These are phyloP conservation scores for Mycena sp. DNA, from an alignment of 1,284 basidiomycete species.

Conservation along the genomic window DNA sequence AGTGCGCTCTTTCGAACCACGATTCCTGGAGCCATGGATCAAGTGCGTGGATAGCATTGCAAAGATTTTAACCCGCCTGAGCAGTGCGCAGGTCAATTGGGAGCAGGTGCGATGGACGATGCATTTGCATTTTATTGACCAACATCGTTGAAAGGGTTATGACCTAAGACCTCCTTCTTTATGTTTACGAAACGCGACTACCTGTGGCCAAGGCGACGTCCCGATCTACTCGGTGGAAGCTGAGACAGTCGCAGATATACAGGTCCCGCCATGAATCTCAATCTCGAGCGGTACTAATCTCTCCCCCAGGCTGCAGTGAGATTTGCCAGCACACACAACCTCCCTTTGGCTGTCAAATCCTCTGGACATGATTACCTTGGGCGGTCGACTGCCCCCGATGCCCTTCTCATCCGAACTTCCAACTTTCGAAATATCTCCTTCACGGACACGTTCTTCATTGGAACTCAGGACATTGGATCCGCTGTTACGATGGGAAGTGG, in stretches of 20 bases:
- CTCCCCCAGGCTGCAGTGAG: constrained; percentile 46
- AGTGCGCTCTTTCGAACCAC: constrained; percentile 29
- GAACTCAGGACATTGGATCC: constrained; percentile 30
- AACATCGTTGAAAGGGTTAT: background rate
- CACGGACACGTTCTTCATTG: constrained; percentile 42
- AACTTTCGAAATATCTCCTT: constrained; percentile 48
- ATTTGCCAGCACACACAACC: constrained; percentile 50
- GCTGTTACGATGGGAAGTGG: constrained; percentile 49
- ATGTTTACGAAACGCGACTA: constrained; percentile 16
- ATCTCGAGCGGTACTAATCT: too few species aligned
- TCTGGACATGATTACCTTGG: constrained; percentile 49
- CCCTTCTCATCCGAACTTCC: constrained; percentile 53
- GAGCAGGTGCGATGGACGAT: constrained; percentile 6
- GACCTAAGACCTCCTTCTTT: constrained; percentile 16
- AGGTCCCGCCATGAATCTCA: background rate
- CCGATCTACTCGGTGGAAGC: constrained; percentile 55
- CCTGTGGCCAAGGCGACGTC: constrained; percentile 55
- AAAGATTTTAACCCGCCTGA: background rate
- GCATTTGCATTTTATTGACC: background rate
- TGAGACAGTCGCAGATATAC: constrained; percentile 30
- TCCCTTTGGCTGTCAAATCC: constrained; percentile 55
- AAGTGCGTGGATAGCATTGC: constrained; percentile 9
- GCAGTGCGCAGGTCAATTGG: constrained; percentile 5
- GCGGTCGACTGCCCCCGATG: constrained; percentile 46
- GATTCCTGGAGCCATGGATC: constrained; percentile 34